Evolutionary conservation across 1,284 basidiomycete species (phyloP).

Genomic region (Cutaneotrichosporon cyanovorans): DNA sequence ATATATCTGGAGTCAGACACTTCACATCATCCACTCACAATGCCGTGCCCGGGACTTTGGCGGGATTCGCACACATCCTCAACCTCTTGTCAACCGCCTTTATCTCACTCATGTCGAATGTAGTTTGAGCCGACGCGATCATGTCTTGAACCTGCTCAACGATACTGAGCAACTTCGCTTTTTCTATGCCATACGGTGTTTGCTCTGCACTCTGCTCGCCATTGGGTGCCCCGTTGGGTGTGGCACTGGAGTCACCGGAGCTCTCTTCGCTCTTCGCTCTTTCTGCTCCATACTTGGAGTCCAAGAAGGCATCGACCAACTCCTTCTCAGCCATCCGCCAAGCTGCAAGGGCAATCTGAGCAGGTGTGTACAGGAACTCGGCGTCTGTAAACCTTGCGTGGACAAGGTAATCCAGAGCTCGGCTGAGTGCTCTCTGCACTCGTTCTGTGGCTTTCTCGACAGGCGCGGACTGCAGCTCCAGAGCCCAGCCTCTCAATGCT

Average conservation of each 20-base stretch:
- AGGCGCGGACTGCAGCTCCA: constrained; percentile 64
- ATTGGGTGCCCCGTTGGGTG: neutral
- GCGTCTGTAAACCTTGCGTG: constrained; percentile 77
- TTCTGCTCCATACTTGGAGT: constrained; percentile 33
- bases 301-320: constrained; percentile 63
- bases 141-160: constrained; percentile 54
- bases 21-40: constrained; percentile 47
- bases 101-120: constrained; percentile 70
- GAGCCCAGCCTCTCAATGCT: constrained; percentile 78
- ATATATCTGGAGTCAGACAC: constrained; percentile 38
- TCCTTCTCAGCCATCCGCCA: constrained; percentile 59
- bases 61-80: constrained; percentile 82
- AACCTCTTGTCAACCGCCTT: constrained; percentile 78
- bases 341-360: constrained; percentile 86
- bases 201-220: neutral
- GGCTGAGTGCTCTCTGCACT: constrained; percentile 24
- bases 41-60: constrained; percentile 78
- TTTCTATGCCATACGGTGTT: constrained; percentile 24
- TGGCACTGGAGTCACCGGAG: constrained; percentile 7
- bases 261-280: constrained; percentile 49
- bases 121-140: constrained; percentile 47
- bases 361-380: constrained; percentile 84
- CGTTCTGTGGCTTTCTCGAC: constrained; percentile 3
- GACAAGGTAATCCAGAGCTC: constrained; percentile 50
- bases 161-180: constrained; percentile 44